phyloP scores from a whole-genome alignment of 345 rosid species.

The Rhizophora apiculata region DNA sequence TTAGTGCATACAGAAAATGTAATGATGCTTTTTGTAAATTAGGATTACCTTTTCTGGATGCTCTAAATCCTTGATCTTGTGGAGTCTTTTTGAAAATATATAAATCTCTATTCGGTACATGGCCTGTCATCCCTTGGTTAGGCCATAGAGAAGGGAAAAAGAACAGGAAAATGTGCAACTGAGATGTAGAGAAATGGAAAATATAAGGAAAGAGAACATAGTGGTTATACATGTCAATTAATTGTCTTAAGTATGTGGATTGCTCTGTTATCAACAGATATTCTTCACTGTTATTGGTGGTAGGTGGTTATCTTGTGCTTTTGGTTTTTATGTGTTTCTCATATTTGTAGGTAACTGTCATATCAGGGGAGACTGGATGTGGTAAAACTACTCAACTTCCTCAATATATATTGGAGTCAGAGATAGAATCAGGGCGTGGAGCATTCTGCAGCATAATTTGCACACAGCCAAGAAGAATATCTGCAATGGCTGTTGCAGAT shows the following conservation, averaged over 20 bases:
- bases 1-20: too few species aligned
- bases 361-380: conserved; percentile 99
- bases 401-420: conserved; percentile 89
- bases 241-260: too few species aligned
- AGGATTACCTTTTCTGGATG: too few species aligned
- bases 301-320: background rate
- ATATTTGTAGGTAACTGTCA: conserved; percentile 68
- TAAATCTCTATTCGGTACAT: too few species aligned
- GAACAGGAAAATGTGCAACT: background rate
- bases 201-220: background rate
- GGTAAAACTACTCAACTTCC: conserved; percentile 99
- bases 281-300: background rate
- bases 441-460: conserved; percentile 95
- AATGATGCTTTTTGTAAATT: too few species aligned
- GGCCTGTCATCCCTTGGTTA: too few species aligned
- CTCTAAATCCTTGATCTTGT: too few species aligned
- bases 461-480: conserved; percentile 97
- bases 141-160: background rate
- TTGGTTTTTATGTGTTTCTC: conserved; percentile 1
- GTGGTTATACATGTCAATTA: too few species aligned
- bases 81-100: too few species aligned
- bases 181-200: background rate
- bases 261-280: too few species aligned
- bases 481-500: conserved; percentile 95
- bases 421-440: conserved; percentile 98